A percentile compares a stretch with the other conserved stretches of the same genome.
Conservation (phyloP, 2,329 filamentous ascomycete genomes). For the Xylariaceae sp. region DNA sequence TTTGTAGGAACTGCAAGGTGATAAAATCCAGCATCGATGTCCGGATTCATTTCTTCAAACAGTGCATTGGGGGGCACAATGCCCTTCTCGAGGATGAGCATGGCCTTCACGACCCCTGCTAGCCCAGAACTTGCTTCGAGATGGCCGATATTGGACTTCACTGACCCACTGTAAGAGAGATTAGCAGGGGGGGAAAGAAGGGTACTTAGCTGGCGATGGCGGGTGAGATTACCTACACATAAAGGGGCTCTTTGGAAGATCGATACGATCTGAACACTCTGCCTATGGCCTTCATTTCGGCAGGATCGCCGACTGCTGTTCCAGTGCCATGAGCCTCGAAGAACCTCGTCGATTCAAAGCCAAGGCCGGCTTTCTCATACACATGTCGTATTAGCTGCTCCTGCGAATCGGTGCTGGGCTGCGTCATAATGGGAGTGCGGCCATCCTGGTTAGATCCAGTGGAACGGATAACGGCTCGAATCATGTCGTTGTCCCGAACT, state of each 20-base stretch:
- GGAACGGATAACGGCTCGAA: constrained; percentile 42
- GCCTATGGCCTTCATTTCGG: constrained; percentile 45
- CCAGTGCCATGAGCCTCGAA: constrained; percentile 45
- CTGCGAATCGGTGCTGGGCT: constrained; percentile 37
- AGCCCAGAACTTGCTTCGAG: no score
- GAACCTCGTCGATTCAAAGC: constrained; percentile 30
- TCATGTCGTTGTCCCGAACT: constrained; percentile 43
- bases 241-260: constrained; percentile 28
- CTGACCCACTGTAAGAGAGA: constrained; percentile 24
- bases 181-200: no score
- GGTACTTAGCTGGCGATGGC: constrained; percentile 5
- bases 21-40: no score
- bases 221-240: constrained; percentile 33
- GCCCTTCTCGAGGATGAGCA: no score
- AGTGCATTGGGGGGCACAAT: no score
- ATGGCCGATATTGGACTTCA: no score
- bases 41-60: no score
- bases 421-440: constrained; percentile 32
- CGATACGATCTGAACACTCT: constrained; percentile 30
- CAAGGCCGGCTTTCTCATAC: constrained; percentile 34
- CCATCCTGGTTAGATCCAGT: constrained; percentile 37
- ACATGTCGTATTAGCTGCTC: constrained; percentile 37
- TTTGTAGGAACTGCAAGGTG: no score
- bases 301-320: constrained; percentile 45
- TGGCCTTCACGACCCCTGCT: no score